A percentile compares a stretch with the other conserved stretches of the same genome.
These are phyloP conservation scores for Pleurotus tuber-regium DNA, from an alignment of 768 basidiomycete species.

Conservation along the genomic window DNA sequence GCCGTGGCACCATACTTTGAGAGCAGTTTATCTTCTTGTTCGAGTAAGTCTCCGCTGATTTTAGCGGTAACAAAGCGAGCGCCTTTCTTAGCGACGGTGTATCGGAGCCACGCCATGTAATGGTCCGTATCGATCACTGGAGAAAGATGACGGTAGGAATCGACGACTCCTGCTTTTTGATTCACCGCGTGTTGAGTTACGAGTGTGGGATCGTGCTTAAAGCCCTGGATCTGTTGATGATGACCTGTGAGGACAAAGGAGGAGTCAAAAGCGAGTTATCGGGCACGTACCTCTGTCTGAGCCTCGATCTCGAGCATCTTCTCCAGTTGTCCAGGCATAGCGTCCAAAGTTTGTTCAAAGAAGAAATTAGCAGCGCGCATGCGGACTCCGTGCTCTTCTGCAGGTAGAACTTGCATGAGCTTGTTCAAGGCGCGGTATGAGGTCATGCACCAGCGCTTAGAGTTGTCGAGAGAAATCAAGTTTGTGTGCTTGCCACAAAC, in stretches of 20 bases:
- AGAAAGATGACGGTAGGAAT: constrained; percentile 31
- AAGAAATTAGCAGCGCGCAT: constrained; percentile 33
- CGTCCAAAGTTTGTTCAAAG: constrained; percentile 25
- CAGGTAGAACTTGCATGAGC: constrained; percentile 17
- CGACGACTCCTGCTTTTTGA: constrained; percentile 26
- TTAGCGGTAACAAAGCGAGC: constrained; percentile 25
- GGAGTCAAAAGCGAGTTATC: neutral
- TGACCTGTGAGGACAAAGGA: neutral
- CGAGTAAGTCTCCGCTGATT: constrained; percentile 30
- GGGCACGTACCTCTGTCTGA: neutral
- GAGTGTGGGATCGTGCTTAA: constrained; percentile 20
- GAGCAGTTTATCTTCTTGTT: constrained; percentile 22
- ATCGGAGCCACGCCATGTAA: constrained; percentile 31
- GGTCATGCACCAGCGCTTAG: constrained; percentile 34
- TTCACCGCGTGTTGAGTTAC: constrained; percentile 26
- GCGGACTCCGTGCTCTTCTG: constrained; percentile 27
- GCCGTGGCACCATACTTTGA: constrained; percentile 24
- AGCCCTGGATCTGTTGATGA: constrained; percentile 21
- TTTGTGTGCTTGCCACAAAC: constrained; percentile 36
- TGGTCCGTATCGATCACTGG: constrained; percentile 36
- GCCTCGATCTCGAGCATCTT: constrained; percentile 27
- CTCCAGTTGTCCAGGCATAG: no score
- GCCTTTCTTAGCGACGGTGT: constrained; percentile 24
- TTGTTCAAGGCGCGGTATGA: constrained; percentile 27
- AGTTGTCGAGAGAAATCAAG: constrained; percentile 28